Percentiles rank a stretch among this genome's conserved stretches.
These are phyloP conservation scores for Butyriboletus appendiculatus DNA, from an alignment of 1,284 basidiomycete species.

Conservation along the genomic window DNA sequence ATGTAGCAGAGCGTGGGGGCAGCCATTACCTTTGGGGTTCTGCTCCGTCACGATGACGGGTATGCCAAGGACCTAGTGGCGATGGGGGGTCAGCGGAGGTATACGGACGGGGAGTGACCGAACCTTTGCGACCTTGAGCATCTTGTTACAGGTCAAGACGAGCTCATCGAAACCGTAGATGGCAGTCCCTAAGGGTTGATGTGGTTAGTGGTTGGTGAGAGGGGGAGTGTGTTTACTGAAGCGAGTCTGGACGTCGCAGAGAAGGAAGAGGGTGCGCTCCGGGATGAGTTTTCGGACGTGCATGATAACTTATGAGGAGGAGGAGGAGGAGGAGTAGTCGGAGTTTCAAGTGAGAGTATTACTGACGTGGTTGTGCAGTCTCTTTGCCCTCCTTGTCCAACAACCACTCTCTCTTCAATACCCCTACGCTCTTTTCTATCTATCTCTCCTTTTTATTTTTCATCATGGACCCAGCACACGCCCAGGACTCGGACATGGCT, in stretches of 20 bases:
- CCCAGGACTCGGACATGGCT: constrained; percentile 37
- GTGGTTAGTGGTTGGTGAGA: not conserved
- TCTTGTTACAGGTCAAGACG: constrained; percentile 67
- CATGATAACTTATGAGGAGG: not conserved
- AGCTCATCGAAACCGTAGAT: constrained; percentile 75
- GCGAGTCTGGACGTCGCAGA: constrained; percentile 79
- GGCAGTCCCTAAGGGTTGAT: constrained; percentile 41
- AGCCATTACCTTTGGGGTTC: constrained; percentile 66
- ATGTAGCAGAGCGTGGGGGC: not conserved
- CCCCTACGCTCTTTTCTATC: constrained; percentile 37
- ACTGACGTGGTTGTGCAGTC: too few species aligned
- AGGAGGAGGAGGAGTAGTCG: not conserved
- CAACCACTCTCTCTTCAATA: constrained; percentile 31
- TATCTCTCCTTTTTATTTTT: not conserved
- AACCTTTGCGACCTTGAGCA: constrained; percentile 78
- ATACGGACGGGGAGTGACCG: not conserved
- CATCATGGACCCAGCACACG: constrained; percentile 25
- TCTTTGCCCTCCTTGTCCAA: constrained; percentile 15
- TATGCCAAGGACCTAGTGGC: constrained; percentile 57
- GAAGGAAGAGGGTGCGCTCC: constrained; percentile 61
- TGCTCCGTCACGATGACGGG: constrained; percentile 84
- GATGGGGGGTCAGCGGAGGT: not conserved
- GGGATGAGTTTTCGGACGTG: constrained; percentile 43
- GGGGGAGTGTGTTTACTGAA: constrained; percentile 54
- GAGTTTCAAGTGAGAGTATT: constrained; percentile 1